These are phyloP conservation scores for Cutaneotrichosporon spelunceum DNA, from an alignment of 1,284 basidiomycete species.

Conservation along the genomic window DNA sequence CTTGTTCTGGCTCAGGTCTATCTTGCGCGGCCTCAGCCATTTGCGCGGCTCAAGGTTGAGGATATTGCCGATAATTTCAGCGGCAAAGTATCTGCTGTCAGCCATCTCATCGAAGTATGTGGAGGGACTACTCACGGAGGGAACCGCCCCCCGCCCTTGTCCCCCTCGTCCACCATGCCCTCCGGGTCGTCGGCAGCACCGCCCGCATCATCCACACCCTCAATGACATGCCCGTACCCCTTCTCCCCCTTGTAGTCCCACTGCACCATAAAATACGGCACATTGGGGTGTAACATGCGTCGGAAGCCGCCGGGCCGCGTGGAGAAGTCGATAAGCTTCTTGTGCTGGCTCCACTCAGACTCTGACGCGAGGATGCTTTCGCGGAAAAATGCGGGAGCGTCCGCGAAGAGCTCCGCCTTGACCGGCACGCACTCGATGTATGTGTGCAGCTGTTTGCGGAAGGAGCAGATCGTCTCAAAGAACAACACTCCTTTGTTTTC, in stretches of 20 bases:
- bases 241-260: constrained; percentile 97
- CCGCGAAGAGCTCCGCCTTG: constrained; percentile 75
- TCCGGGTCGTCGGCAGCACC: constrained; percentile 63
- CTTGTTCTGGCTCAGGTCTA: constrained; percentile 68
- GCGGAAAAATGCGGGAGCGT: constrained; percentile 89
- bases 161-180: constrained; percentile 70
- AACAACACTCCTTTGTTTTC: constrained; percentile 87
- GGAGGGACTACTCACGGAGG: constrained; percentile 61
- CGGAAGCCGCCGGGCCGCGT: constrained; percentile 82
- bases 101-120: background rate
- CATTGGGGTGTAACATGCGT: constrained; percentile 85
- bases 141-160: constrained; percentile 82
- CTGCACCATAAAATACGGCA: constrained; percentile 98
- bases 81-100: constrained; percentile 75
- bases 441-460: constrained; percentile 85
- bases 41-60: constrained; percentile 80
- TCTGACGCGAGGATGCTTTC: constrained; percentile 90
- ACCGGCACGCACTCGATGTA: constrained; percentile 88
- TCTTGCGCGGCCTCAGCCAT: constrained; percentile 74
- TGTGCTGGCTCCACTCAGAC: constrained; percentile 95
- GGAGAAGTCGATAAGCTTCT: constrained; percentile 91
- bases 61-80: constrained; percentile 89
- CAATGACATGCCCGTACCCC: constrained; percentile 95
- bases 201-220: constrained; percentile 69
- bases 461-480: constrained; percentile 82